Base-by-base conservation (phyloP, 2,329 filamentous ascomycete genomes). In the Magnaporthales sp. region DNA sequence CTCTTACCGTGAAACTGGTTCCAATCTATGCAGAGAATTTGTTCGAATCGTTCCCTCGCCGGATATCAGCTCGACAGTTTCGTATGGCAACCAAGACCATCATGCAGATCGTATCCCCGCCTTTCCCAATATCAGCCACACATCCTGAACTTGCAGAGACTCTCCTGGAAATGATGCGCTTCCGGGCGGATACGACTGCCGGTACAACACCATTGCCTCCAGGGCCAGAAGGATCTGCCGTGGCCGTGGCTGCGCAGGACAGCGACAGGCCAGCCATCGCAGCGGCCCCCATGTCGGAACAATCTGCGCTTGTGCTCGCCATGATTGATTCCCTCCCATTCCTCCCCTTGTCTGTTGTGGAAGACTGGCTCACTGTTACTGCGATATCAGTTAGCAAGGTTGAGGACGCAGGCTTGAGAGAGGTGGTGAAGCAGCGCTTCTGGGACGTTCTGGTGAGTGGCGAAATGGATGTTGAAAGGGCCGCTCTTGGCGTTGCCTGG, bases 381-480 rank as follows among this genome's bases (percentile, higher is more conserved):
- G 92, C 91, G 0, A 83, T 87, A 63, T 79, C 91, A 15, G 79
- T 95, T 68, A 88, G 89, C 70, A 77, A 78, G 19, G 85, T 96
- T 30, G 76, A 80, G 2, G 88, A 92, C 69, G 77, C 81, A 0
- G 75, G 72, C 4, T 86, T 93, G 80, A 83, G 88, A 60, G 83
- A 88, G 62, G 79, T 81, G 2, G 91, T 89, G 51, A 87, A 88
- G 73, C 83, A 87, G 69, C 82, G 92, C 64, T 90, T 96, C 75
- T 93, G 91, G 88, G 89, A 95, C 67, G 84, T 92, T 2, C 78
- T 97, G 10, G 89, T 89, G 56, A 88, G 85, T 71, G 92, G 92
- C 3, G 92, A 96, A 78, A 90, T 97, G 87, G 93, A 97, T 76
- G 89, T 96, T 27, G 91, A 96, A 74, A 84, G 92, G 68, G 89